Percentiles rank a stretch among this genome's conserved stretches.
These are phyloP conservation scores for Sugiyamaella mastotermitis DNA, from an alignment of 805 yeast species.

Conservation along the genomic window DNA sequence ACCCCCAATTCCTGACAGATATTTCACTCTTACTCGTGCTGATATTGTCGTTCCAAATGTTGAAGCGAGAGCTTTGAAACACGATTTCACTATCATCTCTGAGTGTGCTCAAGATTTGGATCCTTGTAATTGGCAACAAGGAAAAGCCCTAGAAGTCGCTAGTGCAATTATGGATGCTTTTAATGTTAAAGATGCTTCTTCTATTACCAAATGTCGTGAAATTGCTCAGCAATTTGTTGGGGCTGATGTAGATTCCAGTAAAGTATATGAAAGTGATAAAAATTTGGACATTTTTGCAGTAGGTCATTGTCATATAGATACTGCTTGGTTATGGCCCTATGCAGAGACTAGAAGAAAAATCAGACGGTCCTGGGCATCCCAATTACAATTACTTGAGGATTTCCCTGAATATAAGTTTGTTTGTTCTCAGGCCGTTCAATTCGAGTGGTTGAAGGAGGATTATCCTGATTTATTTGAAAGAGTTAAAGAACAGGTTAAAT, in stretches of 20 bases:
- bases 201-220: slow-evolving; percentile 58
- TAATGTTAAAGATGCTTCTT: slow-evolving; percentile 45
- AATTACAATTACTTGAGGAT: slow-evolving; percentile 71
- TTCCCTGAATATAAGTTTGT: slow-evolving; percentile 93
- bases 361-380: slow-evolving; percentile 94
- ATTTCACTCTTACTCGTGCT: slow-evolving; percentile 59
- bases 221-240: slow-evolving; percentile 65
- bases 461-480: slow-evolving; percentile 75
- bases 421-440: slow-evolving; percentile 95
- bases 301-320: slow-evolving; percentile 95
- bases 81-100: slow-evolving; percentile 80
- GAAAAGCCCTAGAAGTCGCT: slow-evolving; percentile 73
- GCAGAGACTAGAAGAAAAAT: slow-evolving; percentile 92
- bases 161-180: slow-evolving; percentile 79
- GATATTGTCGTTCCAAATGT: slow-evolving; percentile 77
- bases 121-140: slow-evolving; percentile 74
- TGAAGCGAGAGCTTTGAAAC: slow-evolving; percentile 67
- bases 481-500: slow-evolving; percentile 51
- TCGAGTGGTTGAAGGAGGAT: slow-evolving; percentile 81
- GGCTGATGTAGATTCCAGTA: slow-evolving; percentile 52
- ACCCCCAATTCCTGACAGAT: slow-evolving; percentile 67
- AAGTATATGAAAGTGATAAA: slow-evolving; percentile 52
- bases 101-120: slow-evolving; percentile 90
- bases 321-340: slow-evolving; percentile 99
- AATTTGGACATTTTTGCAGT: slow-evolving; percentile 57